Base-by-base conservation (phyloP, 139 green algal species). In the Coelastrella sp. region DNA sequence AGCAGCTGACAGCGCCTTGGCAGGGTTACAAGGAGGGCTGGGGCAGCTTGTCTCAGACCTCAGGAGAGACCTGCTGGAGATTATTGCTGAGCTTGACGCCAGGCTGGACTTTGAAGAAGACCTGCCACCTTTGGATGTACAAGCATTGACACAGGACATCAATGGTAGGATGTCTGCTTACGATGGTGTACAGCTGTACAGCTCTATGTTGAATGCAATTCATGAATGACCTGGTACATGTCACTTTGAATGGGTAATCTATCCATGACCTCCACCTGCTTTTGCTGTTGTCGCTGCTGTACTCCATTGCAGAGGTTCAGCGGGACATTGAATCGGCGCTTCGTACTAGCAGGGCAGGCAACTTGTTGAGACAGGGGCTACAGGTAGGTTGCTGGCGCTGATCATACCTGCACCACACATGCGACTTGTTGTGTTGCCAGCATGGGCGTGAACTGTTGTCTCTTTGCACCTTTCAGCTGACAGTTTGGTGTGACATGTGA, bases 61-160 rank as follows among this genome's bases (percentile, higher is more conserved):
- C 78, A 85, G 96, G 21, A 37, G 32, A 23, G 82, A 60, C 9
- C 15, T 87, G 64, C 79, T 99, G 30, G 89, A 93, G 15, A 71
- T 99, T 50, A 89, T 99, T 17, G 93, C 91, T 8, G 96, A 99
- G 90, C 71, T 99, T 38, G 96, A 99, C 86, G 95, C 93, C 68
- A 30, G 84, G 37, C 63, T 98, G 27, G 95, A 98, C 76, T 99
- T 99, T 92, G 97, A 99, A 37, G 97, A 99, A 40, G 97, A 99
- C 74, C 84, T 99, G 69, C 94, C 93, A 0, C 87, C 91, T 0
- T 51, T 99, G 66, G 94, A 98, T 53, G 45, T 81, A 6, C 53
- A 71, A 4, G 59, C 77, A 32, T 72, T 98, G 25, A 63, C 80
- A 17, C 23, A 37, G 0, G 86, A 91, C 23, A 83, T 96, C n/a